Base-by-base conservation (phyloP, 75 land plant genomes). In the Pseudotsuga menziesii region DNA sequence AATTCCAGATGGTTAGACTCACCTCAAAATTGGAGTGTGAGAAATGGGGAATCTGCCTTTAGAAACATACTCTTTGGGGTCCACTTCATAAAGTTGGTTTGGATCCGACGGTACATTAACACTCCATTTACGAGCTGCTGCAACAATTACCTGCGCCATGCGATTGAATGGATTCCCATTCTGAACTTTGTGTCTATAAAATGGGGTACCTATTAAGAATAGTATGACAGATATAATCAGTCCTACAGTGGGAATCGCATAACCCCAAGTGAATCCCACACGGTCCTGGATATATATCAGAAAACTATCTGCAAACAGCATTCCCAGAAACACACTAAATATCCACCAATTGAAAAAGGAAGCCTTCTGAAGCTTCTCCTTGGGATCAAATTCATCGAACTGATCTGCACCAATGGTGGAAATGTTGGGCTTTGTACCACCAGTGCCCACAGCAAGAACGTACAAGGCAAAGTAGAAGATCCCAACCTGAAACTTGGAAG, bases 291-390 rank as follows among this genome's bases (percentile, higher is more conserved):
- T 66, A 36, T 82, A 82, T 5, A 57, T 55, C 1, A 85, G 60
- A 25, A 85, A n/a, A 25, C 58, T 76, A 20, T 75, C 48, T 17
- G 86, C 61, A 3, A 88, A 52, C 48, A 79, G 35, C 5, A 74
- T 78, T 52, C 90, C 88, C 20, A 67, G 48, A 81, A 76, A 83
- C 13, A 85, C 57, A 13, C 74, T 77, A 62, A 83, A 87, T 58
- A 84, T 86, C 89, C 89, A 91, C 93, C 94, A 92, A 39, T 92
- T 92, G 85, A 92, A 92, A 79, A 92, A 92, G 7, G 90, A 89
- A 59, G 79, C 81, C 80, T 83, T 89, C 36, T 61, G 56, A 23
- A 25, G 70, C 48, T 61, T 73, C 75, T 89, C 90, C 25, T 75
- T 61, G 35, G 85, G 77, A 8, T 77, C 73, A 0, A 55, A 57